Evolutionary conservation across 2,329 filamentous ascomycete species (phyloP).

Genomic region (Exophiala oligosperma): DNA sequence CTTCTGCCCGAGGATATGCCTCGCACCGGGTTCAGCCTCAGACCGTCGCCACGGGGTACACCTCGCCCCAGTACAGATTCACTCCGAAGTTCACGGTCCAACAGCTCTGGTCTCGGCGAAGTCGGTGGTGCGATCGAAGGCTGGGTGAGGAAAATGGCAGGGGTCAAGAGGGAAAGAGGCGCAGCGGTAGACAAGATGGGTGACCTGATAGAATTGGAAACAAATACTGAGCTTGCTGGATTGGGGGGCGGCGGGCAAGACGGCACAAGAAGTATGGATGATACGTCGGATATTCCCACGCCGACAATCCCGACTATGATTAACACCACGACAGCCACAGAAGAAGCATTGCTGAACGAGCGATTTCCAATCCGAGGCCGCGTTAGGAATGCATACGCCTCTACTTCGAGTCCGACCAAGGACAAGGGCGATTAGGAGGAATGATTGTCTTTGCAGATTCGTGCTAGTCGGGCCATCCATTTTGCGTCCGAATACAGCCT

Average conservation of each 20-base stretch:
- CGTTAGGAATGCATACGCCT: slow-evolving; percentile 25
- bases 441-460: no score
- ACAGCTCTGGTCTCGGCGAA: slow-evolving; percentile 65
- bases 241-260: background rate
- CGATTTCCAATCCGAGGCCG: slow-evolving; percentile 32
- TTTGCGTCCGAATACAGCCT: no score
- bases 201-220: slow-evolving; percentile 46
- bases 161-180: slow-evolving; percentile 15
- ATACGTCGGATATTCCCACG: slow-evolving; percentile 4
- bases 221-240: slow-evolving; percentile 16
- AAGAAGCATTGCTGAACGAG: slow-evolving; percentile 31
- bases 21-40: slow-evolving; percentile 25
- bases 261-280: background rate
- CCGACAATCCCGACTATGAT: background rate
- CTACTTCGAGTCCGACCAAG: slow-evolving; percentile 7
- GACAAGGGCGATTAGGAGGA: slow-evolving; percentile 9
- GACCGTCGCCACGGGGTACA: slow-evolving; percentile 30
- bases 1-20: slow-evolving; percentile 48
- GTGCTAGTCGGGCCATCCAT: background rate
- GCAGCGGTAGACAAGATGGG: slow-evolving; percentile 29
- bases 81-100: slow-evolving; percentile 46
- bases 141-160: slow-evolving; percentile 78
- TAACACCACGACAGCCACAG: slow-evolving; percentile 8
- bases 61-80: slow-evolving; percentile 43
- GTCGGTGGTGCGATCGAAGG: slow-evolving; percentile 85